A percentile compares a stretch with the other conserved stretches of the same genome.
phyloP scores from a whole-genome alignment of 2,329 filamentous ascomycete species.

The Aspergillus sp. region DNA sequence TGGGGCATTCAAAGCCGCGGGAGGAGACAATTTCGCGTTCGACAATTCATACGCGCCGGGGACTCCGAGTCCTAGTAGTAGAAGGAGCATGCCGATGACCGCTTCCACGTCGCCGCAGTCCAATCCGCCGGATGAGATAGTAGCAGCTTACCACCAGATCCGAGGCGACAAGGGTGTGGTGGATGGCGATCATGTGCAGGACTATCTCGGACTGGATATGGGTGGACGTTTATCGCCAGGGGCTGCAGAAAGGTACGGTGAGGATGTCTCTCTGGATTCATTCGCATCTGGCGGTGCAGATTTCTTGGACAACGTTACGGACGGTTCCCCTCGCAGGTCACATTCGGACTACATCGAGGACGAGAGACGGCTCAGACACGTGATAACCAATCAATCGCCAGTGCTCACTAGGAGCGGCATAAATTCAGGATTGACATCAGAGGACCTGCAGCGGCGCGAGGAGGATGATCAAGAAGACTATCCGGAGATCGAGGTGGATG shows the following conservation, averaged over 20 bases:
- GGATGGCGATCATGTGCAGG: slow-evolving; percentile 26
- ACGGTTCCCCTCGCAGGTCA: slow-evolving; percentile 28
- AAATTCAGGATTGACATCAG: slow-evolving; percentile 25
- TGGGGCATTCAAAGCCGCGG: slow-evolving; percentile 32
- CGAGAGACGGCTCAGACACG: slow-evolving; percentile 33
- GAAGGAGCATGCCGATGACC: slow-evolving; percentile 11
- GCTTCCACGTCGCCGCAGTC: slow-evolving; percentile 24
- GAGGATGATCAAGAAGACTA: slow-evolving; percentile 14
- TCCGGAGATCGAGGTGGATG: slow-evolving; percentile 17
- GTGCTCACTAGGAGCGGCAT: slow-evolving; percentile 34
- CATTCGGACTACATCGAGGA: slow-evolving; percentile 31
- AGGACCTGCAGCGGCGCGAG: slow-evolving; percentile 32
- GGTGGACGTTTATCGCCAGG: slow-evolving; percentile 20
- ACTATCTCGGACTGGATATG: slow-evolving; percentile 14
- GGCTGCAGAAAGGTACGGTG: slow-evolving; percentile 11
- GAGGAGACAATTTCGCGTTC: slow-evolving; percentile 2
- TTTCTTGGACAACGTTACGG: slow-evolving; percentile 28
- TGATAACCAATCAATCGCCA: slow-evolving; percentile 32
- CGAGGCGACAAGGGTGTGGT: slow-evolving; percentile 32
- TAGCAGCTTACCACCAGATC: slow-evolving; percentile 35
- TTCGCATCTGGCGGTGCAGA: slow-evolving; percentile 24
- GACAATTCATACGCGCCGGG: slow-evolving; percentile 8
- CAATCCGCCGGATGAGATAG: slow-evolving; percentile 33
- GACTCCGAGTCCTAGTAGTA: slow-evolving; percentile 26
- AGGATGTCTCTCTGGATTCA: slow-evolving; percentile 8